These are phyloP conservation scores for Articulospora tetracladia DNA, from an alignment of 495 filamentous ascomycete species.

Conservation along the genomic window DNA sequence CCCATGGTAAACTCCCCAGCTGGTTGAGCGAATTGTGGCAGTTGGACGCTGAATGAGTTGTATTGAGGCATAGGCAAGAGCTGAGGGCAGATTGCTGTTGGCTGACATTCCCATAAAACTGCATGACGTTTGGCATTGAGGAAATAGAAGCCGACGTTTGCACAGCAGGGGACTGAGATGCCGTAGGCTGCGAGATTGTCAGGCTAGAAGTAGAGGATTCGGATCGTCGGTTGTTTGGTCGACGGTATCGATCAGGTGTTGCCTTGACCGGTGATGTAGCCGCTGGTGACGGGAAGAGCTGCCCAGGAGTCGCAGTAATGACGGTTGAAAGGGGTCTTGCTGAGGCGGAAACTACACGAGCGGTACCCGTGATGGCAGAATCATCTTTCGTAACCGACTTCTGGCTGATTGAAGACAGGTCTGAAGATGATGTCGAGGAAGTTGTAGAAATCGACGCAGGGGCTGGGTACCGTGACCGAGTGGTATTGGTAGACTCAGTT, in stretches of 20 bases:
- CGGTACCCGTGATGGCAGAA: constrained; percentile 32
- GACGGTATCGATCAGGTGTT: constrained; percentile 52
- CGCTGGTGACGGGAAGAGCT: constrained; percentile 27
- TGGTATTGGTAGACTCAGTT: constrained; percentile 41
- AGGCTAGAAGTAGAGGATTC: constrained; percentile 30
- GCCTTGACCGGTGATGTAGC: constrained; percentile 31
- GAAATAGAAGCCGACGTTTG: constrained; percentile 20
- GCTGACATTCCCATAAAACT: constrained; percentile 20
- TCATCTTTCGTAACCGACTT: constrained; percentile 28
- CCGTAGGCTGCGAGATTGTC: neutral
- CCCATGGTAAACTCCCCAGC: neutral
- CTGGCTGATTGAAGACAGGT: constrained; percentile 25
- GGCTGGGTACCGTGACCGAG: constrained; percentile 53
- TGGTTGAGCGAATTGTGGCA: constrained; percentile 18
- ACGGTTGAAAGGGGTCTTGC: constrained; percentile 21
- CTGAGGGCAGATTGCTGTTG: constrained; percentile 4
- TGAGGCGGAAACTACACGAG: constrained; percentile 22
- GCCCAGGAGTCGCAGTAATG: constrained; percentile 16
- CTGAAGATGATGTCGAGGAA: constrained; percentile 42
- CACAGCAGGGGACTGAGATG: constrained; percentile 29
- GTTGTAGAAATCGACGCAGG: constrained; percentile 59
- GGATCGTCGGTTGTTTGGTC: constrained; percentile 38
- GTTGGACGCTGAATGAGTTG: constrained; percentile 16
- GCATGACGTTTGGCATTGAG: constrained; percentile 24
- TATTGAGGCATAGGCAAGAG: neutral